Conservation (phyloP, 2,329 filamentous ascomycete genomes). For the Neonectria faginata region DNA sequence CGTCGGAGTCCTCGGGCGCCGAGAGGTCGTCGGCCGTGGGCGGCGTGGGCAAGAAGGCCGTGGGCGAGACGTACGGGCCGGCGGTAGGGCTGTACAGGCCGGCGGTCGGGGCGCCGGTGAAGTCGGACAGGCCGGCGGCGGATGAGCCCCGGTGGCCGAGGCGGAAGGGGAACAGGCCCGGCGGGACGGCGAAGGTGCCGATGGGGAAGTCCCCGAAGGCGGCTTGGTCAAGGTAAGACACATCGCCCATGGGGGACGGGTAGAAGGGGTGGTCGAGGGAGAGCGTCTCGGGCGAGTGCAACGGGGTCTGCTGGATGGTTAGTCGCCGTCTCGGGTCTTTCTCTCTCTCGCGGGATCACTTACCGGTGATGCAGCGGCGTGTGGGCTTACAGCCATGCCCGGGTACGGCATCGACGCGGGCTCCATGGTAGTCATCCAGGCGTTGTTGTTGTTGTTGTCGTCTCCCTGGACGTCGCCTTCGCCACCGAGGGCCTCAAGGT, state of each 20-base stretch:
- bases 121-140: constrained; percentile 32
- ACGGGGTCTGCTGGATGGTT: constrained; percentile 31
- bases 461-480: constrained; percentile 19
- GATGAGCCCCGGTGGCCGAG: constrained; percentile 36
- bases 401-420: constrained; percentile 38
- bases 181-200: constrained; percentile 32
- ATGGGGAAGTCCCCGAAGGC: constrained; percentile 41
- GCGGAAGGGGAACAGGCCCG: constrained; percentile 37
- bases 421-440: constrained; percentile 40
- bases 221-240: constrained; percentile 40
- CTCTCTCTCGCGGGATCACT: not conserved
- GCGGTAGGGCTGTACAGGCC: constrained; percentile 30
- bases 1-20: constrained; percentile 26
- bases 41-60: constrained; percentile 42
- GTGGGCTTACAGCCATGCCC: constrained; percentile 34
- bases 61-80: constrained; percentile 40
- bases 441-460: constrained; percentile 7
- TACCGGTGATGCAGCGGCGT: constrained; percentile 37
- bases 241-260: constrained; percentile 39
- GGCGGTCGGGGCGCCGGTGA: constrained; percentile 30
- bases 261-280: constrained; percentile 43
- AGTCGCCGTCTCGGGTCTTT: not conserved
- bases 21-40: constrained; percentile 43
- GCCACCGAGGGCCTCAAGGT: constrained; percentile 37
- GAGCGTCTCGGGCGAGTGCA: constrained; percentile 41